These are phyloP conservation scores for Rhizoctonia solani DNA, from an alignment of 1,284 basidiomycete species.

Conservation along the genomic window DNA sequence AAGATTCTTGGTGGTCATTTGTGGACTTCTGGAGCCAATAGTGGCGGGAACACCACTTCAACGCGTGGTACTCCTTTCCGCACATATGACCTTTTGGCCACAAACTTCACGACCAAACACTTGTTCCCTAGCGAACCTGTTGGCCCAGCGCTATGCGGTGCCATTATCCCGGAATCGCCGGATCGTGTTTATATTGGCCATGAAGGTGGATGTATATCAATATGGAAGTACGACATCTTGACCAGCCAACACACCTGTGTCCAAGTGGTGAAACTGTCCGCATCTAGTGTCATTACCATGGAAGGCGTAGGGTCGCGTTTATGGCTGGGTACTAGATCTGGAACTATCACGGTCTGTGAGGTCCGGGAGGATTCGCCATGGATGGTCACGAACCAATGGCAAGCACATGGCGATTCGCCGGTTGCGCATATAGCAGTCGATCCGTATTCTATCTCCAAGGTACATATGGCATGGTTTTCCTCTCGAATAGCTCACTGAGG, in stretches of 20 bases:
- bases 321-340: conserved; percentile 85
- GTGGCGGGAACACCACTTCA: conserved; percentile 42
- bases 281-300: conserved; percentile 77
- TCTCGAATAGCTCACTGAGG: background rate
- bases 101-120: conserved; percentile 22
- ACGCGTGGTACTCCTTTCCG: conserved; percentile 71
- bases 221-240: conserved; percentile 58
- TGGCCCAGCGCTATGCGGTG: conserved; percentile 81
- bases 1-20: conserved; percentile 72
- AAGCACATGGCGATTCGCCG: conserved; percentile 79
- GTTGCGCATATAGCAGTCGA: conserved; percentile 75
- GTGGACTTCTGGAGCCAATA: conserved; percentile 62
- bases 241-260: conserved; percentile 55
- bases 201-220: conserved; percentile 84
- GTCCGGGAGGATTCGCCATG: conserved; percentile 66
- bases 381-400: conserved; percentile 89
- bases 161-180: conserved; percentile 71
- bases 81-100: conserved; percentile 71
- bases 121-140: conserved; percentile 48
- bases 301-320: conserved; percentile 79
- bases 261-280: conserved; percentile 74
- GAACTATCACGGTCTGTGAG: conserved; percentile 84
- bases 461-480: conserved; percentile 45
- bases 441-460: conserved; percentile 67
- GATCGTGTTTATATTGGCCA: conserved; percentile 85